Percentiles rank a stretch among this genome's conserved stretches.
Evolutionary conservation across 2,329 filamentous ascomycete species (phyloP).

Genomic region (Catunica adiposa): DNA sequence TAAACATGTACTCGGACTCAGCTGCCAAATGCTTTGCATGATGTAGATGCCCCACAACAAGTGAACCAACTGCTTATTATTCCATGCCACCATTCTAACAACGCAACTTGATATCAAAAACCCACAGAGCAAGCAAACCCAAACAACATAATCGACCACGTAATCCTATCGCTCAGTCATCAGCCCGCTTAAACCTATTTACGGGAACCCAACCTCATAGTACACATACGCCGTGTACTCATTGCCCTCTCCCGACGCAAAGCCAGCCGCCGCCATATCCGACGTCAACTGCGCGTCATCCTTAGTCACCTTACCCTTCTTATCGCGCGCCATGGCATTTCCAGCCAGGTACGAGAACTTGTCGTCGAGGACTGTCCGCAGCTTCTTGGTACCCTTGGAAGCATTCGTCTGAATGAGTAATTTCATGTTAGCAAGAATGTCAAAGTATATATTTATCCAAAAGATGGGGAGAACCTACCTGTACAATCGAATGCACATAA

Average conservation of each 20-base stretch:
- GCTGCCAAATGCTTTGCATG: too few relatives aligned
- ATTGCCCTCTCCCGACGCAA: conserved; percentile 49
- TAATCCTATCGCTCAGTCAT: not conserved
- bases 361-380: conserved; percentile 61
- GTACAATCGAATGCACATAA: conserved; percentile 69
- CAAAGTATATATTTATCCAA: not conserved
- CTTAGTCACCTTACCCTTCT: conserved; percentile 79
- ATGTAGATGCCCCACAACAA: too few relatives aligned
- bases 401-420: conserved; percentile 23
- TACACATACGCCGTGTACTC: conserved; percentile 96
- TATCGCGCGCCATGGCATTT: conserved; percentile 85
- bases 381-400: conserved; percentile 64
- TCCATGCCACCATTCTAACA: not conserved
- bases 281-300: conserved; percentile 66
- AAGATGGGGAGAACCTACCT: conserved; percentile 41
- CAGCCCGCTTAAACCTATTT: conserved; percentile 1
- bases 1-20: too few relatives aligned
- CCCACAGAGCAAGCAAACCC: not conserved
- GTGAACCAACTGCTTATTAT: too few relatives aligned
- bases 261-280: conserved; percentile 66
- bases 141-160: not conserved
- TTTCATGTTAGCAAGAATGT: not conserved
- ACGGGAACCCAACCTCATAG: conserved; percentile 76
- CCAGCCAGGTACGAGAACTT: conserved; percentile 82
- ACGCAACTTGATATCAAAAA: not conserved